These are phyloP conservation scores for Dactylis glomerata DNA, from an alignment of 176 grass and related monocot genomes.

Conservation along the genomic window DNA sequence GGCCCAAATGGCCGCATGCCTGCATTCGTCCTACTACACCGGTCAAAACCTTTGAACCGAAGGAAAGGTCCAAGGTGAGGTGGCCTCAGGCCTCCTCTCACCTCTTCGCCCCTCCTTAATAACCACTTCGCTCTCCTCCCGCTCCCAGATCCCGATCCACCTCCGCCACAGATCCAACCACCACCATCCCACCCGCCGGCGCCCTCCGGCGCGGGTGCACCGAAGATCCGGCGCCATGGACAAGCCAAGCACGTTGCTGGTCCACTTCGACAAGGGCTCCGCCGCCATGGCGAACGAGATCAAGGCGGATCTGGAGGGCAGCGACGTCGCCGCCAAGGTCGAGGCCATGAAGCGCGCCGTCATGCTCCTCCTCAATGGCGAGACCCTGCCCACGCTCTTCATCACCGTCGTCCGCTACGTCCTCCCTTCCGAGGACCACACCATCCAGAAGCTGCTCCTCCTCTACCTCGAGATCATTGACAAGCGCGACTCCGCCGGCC, in stretches of 20 bases:
- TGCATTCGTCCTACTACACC: background rate
- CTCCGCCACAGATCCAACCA: slow-evolving; percentile 21
- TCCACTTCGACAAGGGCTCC: slow-evolving; percentile 77
- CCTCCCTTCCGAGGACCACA: slow-evolving; percentile 71
- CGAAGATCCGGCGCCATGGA: slow-evolving; percentile 37
- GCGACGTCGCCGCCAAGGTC: slow-evolving; percentile 54
- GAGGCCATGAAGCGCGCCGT: slow-evolving; percentile 73
- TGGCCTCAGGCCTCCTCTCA: background rate
- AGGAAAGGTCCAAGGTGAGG: background rate
- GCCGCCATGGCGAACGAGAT: slow-evolving; percentile 71
- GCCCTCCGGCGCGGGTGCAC: background rate
- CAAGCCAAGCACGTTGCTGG: slow-evolving; percentile 60
- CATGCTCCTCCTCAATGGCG: slow-evolving; percentile 74
- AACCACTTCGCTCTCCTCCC: background rate
- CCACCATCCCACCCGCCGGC: background rate
- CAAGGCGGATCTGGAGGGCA: slow-evolving; percentile 66
- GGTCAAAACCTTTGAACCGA: background rate
- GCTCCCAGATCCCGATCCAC: slow-evolving; percentile 28
- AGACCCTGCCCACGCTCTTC: slow-evolving; percentile 62
- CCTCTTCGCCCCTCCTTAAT: background rate
- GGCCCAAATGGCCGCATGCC: background rate
- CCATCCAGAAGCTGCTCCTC: slow-evolving; percentile 70
- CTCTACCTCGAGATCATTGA: slow-evolving; percentile 83
- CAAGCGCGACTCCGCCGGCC: slow-evolving; percentile 51
- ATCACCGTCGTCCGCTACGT: slow-evolving; percentile 89